A percentile compares a stretch with the other conserved stretches of the same genome.
Conservation (phyloP, 768 basidiomycete species). For the Podaxis sp. region DNA sequence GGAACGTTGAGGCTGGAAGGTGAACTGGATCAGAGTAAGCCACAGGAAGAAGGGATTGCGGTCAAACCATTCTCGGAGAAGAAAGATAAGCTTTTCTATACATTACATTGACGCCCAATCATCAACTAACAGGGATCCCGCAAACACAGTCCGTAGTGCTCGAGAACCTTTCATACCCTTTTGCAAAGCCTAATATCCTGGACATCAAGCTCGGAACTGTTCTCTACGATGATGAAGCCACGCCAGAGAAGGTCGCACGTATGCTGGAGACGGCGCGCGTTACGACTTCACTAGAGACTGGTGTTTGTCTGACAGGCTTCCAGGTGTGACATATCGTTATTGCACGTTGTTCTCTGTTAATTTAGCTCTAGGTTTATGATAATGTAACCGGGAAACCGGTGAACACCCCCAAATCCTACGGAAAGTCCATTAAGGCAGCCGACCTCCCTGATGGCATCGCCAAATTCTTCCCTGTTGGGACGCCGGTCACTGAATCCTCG, state of each 20-base stretch:
- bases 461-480: constrained; percentile 69
- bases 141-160: constrained; percentile 71
- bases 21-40: constrained; percentile 36
- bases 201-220: constrained; percentile 93
- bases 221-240: constrained; percentile 70
- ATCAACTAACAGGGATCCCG: background rate
- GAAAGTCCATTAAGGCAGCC: constrained; percentile 64
- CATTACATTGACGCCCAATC: background rate
- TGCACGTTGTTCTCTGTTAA: constrained; percentile 4
- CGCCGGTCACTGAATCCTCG: constrained; percentile 12
- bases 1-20: constrained; percentile 78
- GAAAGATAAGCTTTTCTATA: constrained; percentile 44
- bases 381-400: constrained; percentile 52
- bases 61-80: constrained; percentile 28
- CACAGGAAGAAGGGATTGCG: constrained; percentile 20
- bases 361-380: constrained; percentile 63
- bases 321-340: constrained; percentile 52
- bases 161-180: constrained; percentile 76
- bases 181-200: constrained; percentile 79
- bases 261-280: constrained; percentile 70
- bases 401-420: constrained; percentile 71
- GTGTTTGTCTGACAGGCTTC: constrained; percentile 85
- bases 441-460: constrained; percentile 77
- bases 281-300: constrained; percentile 75
- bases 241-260: constrained; percentile 70